Conservation (phyloP, 2,329 filamentous ascomycete genomes). For the Daldinia eschscholtzii region DNA sequence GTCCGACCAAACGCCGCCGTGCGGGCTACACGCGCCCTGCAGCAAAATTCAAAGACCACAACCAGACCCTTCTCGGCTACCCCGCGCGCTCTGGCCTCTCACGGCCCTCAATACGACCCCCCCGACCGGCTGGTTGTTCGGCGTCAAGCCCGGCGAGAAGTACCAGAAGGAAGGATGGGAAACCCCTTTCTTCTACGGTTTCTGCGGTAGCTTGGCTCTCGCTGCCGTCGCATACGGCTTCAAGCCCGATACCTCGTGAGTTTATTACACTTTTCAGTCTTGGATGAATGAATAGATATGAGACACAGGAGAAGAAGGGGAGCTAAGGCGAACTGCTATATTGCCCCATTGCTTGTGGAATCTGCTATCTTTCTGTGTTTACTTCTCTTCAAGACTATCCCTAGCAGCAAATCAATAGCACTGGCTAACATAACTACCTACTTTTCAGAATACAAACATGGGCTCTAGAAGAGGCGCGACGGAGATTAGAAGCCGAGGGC, state of each 20-base stretch:
- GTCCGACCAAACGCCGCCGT: constrained; percentile 50
- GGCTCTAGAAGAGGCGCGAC: constrained; percentile 95
- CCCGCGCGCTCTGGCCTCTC: constrained; percentile 61
- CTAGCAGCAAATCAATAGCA: background rate
- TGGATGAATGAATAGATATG: constrained; percentile 21
- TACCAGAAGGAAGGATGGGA: constrained; percentile 98
- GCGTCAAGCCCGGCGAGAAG: constrained; percentile 95
- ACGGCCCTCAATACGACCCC: constrained; percentile 90
- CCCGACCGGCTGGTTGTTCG: constrained; percentile 91
- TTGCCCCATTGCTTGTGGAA: background rate
- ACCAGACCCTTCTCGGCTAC: constrained; percentile 58
- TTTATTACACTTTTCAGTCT: constrained; percentile 51
- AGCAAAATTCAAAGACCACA: constrained; percentile 38
- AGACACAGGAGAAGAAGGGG: constrained; percentile 6
- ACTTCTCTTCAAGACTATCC: background rate
- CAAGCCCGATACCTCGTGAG: constrained; percentile 98
- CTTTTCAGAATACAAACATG: constrained; percentile 92
- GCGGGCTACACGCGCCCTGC: constrained; percentile 50
- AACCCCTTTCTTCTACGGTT: constrained; percentile 84
- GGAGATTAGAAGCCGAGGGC: constrained; percentile 95
- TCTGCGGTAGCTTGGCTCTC: constrained; percentile 81
- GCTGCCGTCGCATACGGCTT: constrained; percentile 88
- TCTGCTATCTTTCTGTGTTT: background rate
- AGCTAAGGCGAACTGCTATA: background rate
- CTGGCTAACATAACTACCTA: constrained; percentile 47